A percentile compares a stretch with the other conserved stretches of the same genome.
These are phyloP conservation scores for Chaetomiaceae sp. DNA, from an alignment of 2,329 filamentous ascomycete species.

Conservation along the genomic window DNA sequence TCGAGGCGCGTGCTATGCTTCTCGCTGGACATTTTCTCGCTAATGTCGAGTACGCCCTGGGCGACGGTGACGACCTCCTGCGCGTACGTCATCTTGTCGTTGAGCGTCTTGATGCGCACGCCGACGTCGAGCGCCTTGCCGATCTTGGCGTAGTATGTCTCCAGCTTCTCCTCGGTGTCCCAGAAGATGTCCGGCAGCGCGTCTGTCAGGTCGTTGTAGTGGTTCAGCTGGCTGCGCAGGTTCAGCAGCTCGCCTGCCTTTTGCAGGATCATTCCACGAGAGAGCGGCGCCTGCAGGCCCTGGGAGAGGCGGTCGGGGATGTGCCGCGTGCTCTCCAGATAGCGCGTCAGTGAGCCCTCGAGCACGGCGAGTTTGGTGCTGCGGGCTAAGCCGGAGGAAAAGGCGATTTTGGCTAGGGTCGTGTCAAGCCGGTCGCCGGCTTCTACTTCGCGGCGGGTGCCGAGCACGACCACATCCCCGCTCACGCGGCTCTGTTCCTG, in stretches of 20 bases:
- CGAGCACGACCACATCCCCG: constrained; percentile 84
- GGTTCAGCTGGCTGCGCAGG: constrained; percentile 86
- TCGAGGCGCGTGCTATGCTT: constrained; percentile 84
- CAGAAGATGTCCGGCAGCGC: constrained; percentile 94
- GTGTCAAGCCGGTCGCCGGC: constrained; percentile 48
- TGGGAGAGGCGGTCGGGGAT: constrained; percentile 74
- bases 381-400: constrained; percentile 87
- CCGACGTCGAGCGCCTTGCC: constrained; percentile 86
- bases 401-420: constrained; percentile 89
- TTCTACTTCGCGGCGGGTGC: constrained; percentile 60
- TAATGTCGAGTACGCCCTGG: constrained; percentile 84
- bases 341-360: constrained; percentile 74
- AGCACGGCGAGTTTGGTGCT: constrained; percentile 92
- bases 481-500: constrained; percentile 73
- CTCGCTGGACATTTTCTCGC: constrained; percentile 84
- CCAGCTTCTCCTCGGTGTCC: constrained; percentile 88
- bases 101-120: constrained; percentile 83
- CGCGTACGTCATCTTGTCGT: constrained; percentile 97
- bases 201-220: constrained; percentile 95
- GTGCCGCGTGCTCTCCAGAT: constrained; percentile 79
- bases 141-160: constrained; percentile 93
- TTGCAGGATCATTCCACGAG: constrained; percentile 76
- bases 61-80: constrained; percentile 90
- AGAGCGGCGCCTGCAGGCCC: constrained; percentile 52
- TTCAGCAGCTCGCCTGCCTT: constrained; percentile 91